phyloP scores from a whole-genome alignment of 176 grass and related monocot genomes.

The Avena eriantha region DNA sequence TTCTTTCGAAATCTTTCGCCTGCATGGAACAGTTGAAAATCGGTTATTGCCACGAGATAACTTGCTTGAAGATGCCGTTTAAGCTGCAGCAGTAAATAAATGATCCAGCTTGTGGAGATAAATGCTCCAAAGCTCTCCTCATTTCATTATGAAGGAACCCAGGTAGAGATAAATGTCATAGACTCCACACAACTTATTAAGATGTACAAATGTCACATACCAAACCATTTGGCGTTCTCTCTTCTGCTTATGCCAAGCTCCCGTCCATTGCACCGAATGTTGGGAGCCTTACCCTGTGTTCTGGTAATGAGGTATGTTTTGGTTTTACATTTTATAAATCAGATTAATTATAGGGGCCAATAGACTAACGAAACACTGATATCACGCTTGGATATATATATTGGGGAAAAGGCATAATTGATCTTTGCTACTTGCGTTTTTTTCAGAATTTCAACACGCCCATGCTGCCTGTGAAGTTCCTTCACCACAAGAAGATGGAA shows the following conservation, averaged over 20 bases:
- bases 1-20: neutral
- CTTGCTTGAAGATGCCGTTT: neutral
- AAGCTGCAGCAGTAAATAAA: neutral
- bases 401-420: neutral
- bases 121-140: constrained; percentile 10
- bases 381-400: neutral
- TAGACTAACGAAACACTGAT: neutral
- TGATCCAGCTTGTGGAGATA: neutral
- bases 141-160: neutral
- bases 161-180: neutral
- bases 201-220: neutral
- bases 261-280: neutral
- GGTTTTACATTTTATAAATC: neutral
- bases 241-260: neutral
- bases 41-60: neutral
- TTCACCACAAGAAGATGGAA: neutral
- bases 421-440: neutral
- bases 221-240: neutral
- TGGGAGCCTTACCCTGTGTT: neutral
- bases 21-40: neutral
- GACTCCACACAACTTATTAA: neutral
- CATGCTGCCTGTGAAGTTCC: neutral
- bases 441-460: neutral
- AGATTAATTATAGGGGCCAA: neutral
- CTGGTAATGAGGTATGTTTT: neutral